These are phyloP conservation scores for Papiliotrema fonsecae DNA, from an alignment of 1,284 basidiomycete genomes.

Conservation along the genomic window DNA sequence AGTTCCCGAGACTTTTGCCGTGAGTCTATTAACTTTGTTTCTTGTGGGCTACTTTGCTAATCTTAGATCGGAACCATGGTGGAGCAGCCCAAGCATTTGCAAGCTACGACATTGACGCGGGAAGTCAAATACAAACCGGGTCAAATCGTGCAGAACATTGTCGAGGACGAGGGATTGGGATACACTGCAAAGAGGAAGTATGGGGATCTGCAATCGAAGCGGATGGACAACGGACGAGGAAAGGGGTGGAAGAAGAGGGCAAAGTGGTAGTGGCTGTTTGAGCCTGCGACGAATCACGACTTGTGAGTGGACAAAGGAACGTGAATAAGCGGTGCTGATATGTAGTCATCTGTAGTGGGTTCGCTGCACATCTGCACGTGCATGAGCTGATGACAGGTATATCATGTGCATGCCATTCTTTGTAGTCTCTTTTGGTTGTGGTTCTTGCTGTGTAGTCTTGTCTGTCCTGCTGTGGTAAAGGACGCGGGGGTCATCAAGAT, in stretches of 20 bases:
- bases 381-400: neutral
- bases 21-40: slow-evolving; percentile 48
- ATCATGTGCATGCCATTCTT: neutral
- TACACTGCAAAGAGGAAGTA: slow-evolving; percentile 94
- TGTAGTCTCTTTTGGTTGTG: neutral
- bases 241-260: slow-evolving; percentile 65
- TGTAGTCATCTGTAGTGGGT: neutral
- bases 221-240: slow-evolving; percentile 67
- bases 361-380: too few relatives aligned
- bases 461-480: neutral
- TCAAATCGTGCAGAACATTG: slow-evolving; percentile 77
- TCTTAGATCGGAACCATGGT: slow-evolving; percentile 80
- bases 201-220: slow-evolving; percentile 68
- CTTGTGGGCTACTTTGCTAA: neutral
- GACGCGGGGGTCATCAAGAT: neutral
- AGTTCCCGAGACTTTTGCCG: slow-evolving; percentile 83
- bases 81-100: slow-evolving; percentile 68
- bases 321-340: neutral
- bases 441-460: neutral
- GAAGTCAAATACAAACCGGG: slow-evolving; percentile 77
- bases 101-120: slow-evolving; percentile 67
- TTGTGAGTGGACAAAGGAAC: neutral
- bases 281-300: too few relatives aligned
- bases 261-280: slow-evolving; percentile 33
- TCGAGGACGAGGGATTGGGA: slow-evolving; percentile 78